phyloP scores from a whole-genome alignment of 495 filamentous ascomycete genomes.

The Trichoderma asperelloides region DNA sequence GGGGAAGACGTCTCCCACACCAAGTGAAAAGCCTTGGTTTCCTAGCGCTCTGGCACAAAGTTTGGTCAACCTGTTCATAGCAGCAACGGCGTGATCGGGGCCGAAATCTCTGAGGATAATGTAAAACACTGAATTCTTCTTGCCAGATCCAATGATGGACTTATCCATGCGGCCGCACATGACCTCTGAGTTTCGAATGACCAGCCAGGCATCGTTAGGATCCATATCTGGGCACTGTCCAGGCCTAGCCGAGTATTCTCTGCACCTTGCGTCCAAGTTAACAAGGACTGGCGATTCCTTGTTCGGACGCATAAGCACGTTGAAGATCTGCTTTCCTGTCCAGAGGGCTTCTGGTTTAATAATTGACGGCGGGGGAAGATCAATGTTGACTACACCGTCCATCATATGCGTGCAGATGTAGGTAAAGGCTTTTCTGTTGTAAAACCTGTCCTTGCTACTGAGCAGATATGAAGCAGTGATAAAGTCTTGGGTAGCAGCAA shows the following conservation, averaged over 20 bases:
- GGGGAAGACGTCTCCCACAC: constrained; percentile 88
- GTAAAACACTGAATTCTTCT: constrained; percentile 97
- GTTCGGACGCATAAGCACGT: constrained; percentile 88
- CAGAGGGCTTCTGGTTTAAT: constrained; percentile 80
- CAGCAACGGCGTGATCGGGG: constrained; percentile 74
- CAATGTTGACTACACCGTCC: constrained; percentile 65
- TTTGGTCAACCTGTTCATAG: constrained; percentile 91
- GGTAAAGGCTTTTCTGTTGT: constrained; percentile 72
- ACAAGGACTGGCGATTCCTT: constrained; percentile 68
- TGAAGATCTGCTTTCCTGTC: constrained; percentile 98
- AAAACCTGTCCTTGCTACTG: constrained; percentile 90
- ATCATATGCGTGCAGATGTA: constrained; percentile 94
- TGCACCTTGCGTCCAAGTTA: constrained; percentile 88
- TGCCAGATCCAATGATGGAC: constrained; percentile 85
- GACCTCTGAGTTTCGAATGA: constrained; percentile 90
- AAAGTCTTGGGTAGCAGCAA: constrained; percentile 97
- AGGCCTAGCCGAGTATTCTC: constrained; percentile 56
- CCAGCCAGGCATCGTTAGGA: constrained; percentile 75
- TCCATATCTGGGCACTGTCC: constrained; percentile 62
- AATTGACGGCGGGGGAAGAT: constrained; percentile 78
- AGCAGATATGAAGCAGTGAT: constrained; percentile 90
- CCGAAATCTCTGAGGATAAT: constrained; percentile 92
- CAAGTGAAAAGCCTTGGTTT: constrained; percentile 91
- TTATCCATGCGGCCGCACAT: constrained; percentile 99
- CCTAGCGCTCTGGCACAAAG: constrained; percentile 81